Conservation (phyloP, 2,329 filamentous ascomycete species). For the Arthroderma sp. region DNA sequence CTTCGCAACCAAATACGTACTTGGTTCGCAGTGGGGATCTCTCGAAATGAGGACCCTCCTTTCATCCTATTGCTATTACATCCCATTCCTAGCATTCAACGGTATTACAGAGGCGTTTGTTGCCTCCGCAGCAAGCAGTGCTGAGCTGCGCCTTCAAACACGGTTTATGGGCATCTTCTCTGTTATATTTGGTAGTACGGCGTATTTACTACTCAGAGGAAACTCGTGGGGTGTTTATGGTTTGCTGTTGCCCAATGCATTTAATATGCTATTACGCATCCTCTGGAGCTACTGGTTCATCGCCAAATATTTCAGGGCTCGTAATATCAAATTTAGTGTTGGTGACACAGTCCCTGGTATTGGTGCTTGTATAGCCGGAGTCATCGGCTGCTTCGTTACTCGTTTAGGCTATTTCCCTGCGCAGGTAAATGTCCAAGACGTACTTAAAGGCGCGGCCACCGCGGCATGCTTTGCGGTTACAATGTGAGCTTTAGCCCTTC, state of each 20-base stretch:
- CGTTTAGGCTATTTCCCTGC: background rate
- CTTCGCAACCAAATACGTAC: conserved; percentile 58
- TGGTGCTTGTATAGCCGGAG: conserved; percentile 31
- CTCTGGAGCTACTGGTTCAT: conserved; percentile 70
- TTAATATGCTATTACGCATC: conserved; percentile 82
- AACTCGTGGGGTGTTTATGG: conserved; percentile 61
- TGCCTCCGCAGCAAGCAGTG: conserved; percentile 64
- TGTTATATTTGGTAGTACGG: conserved; percentile 56
- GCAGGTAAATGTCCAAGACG: background rate
- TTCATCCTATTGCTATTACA: conserved; percentile 76
- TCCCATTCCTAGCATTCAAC: conserved; percentile 83
- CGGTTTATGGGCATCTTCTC: conserved; percentile 78
- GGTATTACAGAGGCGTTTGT: conserved; percentile 89
- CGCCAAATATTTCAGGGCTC: conserved; percentile 43
- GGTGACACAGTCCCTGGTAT: conserved; percentile 33
- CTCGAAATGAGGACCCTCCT: conserved; percentile 63
- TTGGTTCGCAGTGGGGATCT: conserved; percentile 61
- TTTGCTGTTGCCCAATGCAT: conserved; percentile 70
- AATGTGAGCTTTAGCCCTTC: background rate
- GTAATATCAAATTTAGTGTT: conserved; percentile 32
- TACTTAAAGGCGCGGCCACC: background rate
- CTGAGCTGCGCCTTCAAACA: conserved; percentile 64
- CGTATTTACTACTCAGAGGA: conserved; percentile 61
- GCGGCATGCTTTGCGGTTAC: background rate
- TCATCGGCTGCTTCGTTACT: conserved; percentile 27